Percentiles rank a stretch among this genome's conserved stretches.
phyloP scores from a whole-genome alignment of 371 early-diverging fungal genomes.

The Mortierella sp. region DNA sequence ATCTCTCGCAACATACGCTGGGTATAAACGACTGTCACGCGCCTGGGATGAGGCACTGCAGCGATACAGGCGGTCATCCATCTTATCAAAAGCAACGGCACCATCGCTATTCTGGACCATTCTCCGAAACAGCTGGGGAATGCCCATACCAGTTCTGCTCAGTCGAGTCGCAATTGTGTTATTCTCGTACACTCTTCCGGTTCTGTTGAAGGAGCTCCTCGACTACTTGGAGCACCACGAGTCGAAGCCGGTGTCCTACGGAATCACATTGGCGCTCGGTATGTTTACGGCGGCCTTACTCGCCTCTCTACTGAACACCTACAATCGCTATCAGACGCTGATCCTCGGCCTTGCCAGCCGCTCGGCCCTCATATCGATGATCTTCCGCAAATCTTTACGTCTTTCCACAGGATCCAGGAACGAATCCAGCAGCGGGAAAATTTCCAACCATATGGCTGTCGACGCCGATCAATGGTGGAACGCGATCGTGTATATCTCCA shows the following conservation, averaged over 20 bases:
- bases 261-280: not conserved
- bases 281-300: constrained; percentile 20
- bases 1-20: not conserved
- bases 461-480: constrained; percentile 35
- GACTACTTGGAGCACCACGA: constrained; percentile 2
- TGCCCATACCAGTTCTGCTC: constrained; percentile 4
- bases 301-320: constrained; percentile 14
- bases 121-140: not conserved
- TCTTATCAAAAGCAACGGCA: not conserved
- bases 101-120: constrained; percentile 18
- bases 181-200: not conserved
- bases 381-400: constrained; percentile 87
- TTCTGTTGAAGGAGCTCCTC: not conserved
- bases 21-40: not conserved
- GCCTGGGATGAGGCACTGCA: constrained; percentile 1
- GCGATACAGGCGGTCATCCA: not conserved
- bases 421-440: constrained; percentile 75
- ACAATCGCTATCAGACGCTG: constrained; percentile 57
- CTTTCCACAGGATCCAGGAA: constrained; percentile 86
- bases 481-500: constrained; percentile 48
- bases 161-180: constrained; percentile 1
- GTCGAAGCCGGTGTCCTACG: not conserved
- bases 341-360: constrained; percentile 81
- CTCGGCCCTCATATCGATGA: constrained; percentile 68
- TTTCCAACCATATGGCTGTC: constrained; percentile 85